phyloP scores from a whole-genome alignment of 2,329 filamentous ascomycete genomes.

The Coniochaeta hoffmannii region DNA sequence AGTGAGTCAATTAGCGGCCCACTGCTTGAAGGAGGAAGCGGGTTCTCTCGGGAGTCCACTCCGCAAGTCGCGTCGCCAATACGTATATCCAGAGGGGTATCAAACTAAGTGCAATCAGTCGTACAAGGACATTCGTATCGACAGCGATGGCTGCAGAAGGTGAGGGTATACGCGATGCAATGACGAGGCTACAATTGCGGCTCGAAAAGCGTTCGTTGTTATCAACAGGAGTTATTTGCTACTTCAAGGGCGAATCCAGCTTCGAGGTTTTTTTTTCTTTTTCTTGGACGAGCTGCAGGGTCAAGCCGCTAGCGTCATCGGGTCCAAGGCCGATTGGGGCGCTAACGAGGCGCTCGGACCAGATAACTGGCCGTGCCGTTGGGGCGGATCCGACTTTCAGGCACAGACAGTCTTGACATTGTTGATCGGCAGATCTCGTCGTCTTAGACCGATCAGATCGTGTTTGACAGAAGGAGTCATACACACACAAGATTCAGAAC shows the following conservation, averaged over 20 bases:
- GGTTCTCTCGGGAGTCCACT: background rate
- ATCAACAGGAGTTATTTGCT: background rate
- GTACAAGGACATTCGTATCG: background rate
- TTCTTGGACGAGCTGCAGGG: background rate
- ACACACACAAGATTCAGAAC: too few species aligned
- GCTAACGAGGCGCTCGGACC: background rate
- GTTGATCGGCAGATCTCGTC: too few species aligned
- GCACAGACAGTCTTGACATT: too few species aligned
- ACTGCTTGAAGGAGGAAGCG: conserved; percentile 1
- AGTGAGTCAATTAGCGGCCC: conserved; percentile 3
- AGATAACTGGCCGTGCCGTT: background rate
- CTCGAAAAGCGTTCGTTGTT: background rate
- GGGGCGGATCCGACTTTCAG: background rate
- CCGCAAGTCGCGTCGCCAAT: background rate
- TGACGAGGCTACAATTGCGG: background rate
- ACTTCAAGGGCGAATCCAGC: background rate
- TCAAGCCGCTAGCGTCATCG: background rate
- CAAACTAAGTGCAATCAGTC: background rate
- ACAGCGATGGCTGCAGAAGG: background rate
- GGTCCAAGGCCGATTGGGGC: background rate
- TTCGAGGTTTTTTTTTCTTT: background rate
- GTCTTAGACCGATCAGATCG: too few species aligned
- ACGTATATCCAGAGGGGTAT: background rate
- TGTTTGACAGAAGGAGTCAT: too few species aligned
- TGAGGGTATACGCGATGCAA: background rate